Conservation (phyloP, 2,329 filamentous ascomycete species). For the Fusarium falciforme region DNA sequence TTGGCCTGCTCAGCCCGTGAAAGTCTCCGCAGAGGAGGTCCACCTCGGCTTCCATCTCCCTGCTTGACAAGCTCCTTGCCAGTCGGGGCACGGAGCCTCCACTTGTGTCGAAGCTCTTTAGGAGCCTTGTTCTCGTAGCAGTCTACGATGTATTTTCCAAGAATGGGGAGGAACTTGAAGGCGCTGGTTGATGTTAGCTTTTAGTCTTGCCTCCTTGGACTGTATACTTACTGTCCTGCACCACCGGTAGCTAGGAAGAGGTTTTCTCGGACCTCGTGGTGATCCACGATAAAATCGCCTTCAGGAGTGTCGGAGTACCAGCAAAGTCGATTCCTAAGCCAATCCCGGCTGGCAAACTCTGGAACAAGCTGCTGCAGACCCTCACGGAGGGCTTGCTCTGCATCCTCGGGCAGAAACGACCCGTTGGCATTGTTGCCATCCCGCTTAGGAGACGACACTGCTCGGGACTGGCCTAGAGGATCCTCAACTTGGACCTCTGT, state of each 20-base stretch:
- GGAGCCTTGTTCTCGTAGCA: constrained; percentile 48
- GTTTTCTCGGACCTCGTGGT: constrained; percentile 61
- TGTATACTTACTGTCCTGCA: constrained; percentile 39
- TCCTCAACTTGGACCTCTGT: constrained; percentile 39
- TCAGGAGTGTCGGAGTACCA: constrained; percentile 75
- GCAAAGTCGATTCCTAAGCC: constrained; percentile 64
- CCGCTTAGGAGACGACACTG: constrained; percentile 49
- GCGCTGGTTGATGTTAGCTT: constrained; percentile 22
- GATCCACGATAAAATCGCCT: constrained; percentile 71
- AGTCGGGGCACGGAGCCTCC: constrained; percentile 39
- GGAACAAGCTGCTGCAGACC: constrained; percentile 67
- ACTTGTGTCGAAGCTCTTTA: constrained; percentile 43
- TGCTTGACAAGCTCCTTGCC: constrained; percentile 23
- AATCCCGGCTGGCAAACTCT: constrained; percentile 62
- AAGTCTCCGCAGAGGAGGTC: constrained; percentile 43
- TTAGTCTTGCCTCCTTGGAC: rapidly evolving
- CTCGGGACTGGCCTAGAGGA: constrained; percentile 12
- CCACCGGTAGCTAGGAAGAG: constrained; percentile 60
- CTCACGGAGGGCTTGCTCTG: constrained; percentile 61
- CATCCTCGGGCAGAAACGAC: constrained; percentile 61
- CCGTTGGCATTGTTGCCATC: constrained; percentile 53
- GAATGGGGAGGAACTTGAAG: constrained; percentile 37
- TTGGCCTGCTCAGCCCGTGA: constrained; percentile 44
- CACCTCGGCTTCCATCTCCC: constrained; percentile 47
- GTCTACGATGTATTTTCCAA: constrained; percentile 43